Conservation (phyloP, 306 rosid genomes). For the Quercus engelmannii region DNA sequence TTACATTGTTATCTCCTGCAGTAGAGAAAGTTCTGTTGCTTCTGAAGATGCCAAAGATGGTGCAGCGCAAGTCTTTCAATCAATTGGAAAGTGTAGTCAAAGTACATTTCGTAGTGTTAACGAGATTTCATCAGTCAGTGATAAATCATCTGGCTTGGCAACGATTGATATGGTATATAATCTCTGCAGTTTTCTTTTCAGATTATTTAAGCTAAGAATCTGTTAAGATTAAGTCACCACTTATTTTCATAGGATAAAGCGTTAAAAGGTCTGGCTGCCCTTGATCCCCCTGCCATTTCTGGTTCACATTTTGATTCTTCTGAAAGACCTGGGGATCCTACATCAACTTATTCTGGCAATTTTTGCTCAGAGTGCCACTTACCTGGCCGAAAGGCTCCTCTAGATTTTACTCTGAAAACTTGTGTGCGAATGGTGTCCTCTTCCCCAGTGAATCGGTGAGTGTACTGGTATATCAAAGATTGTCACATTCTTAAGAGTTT, state of each 20-base stretch:
- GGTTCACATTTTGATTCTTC: constrained; percentile 45
- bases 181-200: constrained; percentile 4
- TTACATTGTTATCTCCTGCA: constrained; percentile 28
- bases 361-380: constrained; percentile 44
- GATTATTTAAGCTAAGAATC: neutral
- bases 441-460: constrained; percentile 59
- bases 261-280: constrained; percentile 65
- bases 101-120: constrained; percentile 73
- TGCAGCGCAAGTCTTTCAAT: constrained; percentile 32
- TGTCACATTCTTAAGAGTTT: neutral
- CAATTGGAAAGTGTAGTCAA: constrained; percentile 52
- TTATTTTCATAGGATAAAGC: constrained; percentile 68
- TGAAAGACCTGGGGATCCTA: constrained; percentile 31
- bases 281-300: constrained; percentile 24
- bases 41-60: constrained; percentile 28
- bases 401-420: constrained; percentile 90
- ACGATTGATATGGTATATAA: constrained; percentile 70
- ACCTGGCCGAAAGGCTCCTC: constrained; percentile 69
- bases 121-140: constrained; percentile 65
- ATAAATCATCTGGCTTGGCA: constrained; percentile 47
- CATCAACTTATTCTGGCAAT: constrained; percentile 34
- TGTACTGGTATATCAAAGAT: neutral
- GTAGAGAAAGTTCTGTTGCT: constrained; percentile 42
- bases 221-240: constrained; percentile 9
- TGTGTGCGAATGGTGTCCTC: constrained; percentile 64